Conservation (phyloP, 306 rosid genomes). For the Prunus persica region DNA sequence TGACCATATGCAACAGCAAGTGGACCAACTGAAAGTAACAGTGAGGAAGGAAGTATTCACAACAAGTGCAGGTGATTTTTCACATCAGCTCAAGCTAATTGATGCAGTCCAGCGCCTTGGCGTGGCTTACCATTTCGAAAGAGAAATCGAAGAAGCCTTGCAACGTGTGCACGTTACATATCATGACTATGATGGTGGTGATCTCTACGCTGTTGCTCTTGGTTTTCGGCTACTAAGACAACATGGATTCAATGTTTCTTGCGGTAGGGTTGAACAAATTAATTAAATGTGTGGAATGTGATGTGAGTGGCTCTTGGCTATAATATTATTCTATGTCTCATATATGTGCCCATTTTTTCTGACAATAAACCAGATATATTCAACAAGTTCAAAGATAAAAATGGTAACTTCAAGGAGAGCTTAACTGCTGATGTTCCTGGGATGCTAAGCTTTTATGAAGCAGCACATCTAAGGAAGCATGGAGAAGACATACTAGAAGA, state of each 20-base stretch:
- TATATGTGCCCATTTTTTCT: too few relatives aligned
- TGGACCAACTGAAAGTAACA: not conserved
- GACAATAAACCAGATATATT: not conserved
- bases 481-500: conserved; percentile 51
- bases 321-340: too few relatives aligned
- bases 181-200: not conserved
- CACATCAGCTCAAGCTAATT: too few relatives aligned
- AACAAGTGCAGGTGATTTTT: not conserved
- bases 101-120: too few relatives aligned
- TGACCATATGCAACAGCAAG: not conserved
- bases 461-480: conserved; percentile 26
- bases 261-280: conserved; percentile 29
- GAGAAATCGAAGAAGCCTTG: not conserved
- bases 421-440: not conserved
- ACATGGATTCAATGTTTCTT: conserved; percentile 30
- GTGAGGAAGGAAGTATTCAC: conserved; percentile 23
- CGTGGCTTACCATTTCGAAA: too few relatives aligned
- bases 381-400: conserved; percentile 23
- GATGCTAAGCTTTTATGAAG: conserved; percentile 24
- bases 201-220: conserved; percentile 19
- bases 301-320: too few relatives aligned
- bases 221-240: conserved; percentile 19
- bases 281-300: too few relatives aligned
- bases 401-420: not conserved
- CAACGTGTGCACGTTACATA: not conserved